These are phyloP conservation scores for Alisma plantagoaquatica DNA, from an alignment of 106 monocot species.

Conservation along the genomic window DNA sequence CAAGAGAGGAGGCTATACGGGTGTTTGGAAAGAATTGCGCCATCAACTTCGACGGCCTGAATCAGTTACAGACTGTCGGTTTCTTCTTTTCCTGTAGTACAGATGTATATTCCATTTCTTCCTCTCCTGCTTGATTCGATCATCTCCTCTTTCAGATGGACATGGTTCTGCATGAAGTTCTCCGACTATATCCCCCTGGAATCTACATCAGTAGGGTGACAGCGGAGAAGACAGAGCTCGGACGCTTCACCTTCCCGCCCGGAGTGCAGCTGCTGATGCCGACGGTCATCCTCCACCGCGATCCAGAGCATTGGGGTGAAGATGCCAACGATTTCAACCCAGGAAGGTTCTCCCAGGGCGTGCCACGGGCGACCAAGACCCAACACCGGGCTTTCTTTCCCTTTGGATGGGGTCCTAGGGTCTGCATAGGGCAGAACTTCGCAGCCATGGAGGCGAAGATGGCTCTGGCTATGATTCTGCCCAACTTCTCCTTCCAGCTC, in stretches of 20 bases:
- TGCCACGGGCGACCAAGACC: constrained; percentile 4
- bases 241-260: neutral
- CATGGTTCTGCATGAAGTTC: constrained; percentile 44
- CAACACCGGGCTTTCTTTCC: constrained; percentile 21
- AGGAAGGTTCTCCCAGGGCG: constrained; percentile 30
- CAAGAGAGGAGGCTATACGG: constrained; percentile 53
- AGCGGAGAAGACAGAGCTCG: neutral
- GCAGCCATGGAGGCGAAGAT: too few species aligned
- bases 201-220: neutral
- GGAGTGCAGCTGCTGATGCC: constrained; percentile 9
- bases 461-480: too few species aligned
- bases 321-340: constrained; percentile 29
- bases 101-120: neutral
- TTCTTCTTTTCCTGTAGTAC: neutral
- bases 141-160: constrained; percentile 15
- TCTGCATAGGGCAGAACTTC: too few species aligned
- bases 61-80: constrained; percentile 29
- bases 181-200: constrained; percentile 34
- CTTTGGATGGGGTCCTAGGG: constrained; percentile 17
- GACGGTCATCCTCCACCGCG: constrained; percentile 21
- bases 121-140: neutral
- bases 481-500: constrained; percentile 18
- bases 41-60: constrained; percentile 24
- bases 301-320: constrained; percentile 8
- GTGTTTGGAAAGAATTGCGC: constrained; percentile 27